These are phyloP conservation scores for Scenedesmus sp. DNA, from an alignment of 163 green algal genomes.

Conservation along the genomic window DNA sequence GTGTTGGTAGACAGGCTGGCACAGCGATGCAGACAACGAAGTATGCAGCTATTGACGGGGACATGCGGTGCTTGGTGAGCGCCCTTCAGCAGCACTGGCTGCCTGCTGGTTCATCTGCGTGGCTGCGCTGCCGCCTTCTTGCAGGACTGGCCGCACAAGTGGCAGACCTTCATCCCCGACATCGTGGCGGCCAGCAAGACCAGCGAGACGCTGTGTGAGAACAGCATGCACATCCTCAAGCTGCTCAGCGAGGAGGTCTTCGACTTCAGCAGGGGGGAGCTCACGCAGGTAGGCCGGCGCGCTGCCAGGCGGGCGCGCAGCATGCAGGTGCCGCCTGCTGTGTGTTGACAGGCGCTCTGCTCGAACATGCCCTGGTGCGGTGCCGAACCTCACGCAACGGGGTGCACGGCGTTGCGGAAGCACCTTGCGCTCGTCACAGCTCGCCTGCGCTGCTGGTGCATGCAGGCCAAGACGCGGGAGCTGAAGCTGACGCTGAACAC, in stretches of 20 bases:
- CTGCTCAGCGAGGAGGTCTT: slow-evolving; percentile 99
- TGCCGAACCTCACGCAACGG: no score
- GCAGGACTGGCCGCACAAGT: slow-evolving; percentile 96
- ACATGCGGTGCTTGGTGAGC: no score
- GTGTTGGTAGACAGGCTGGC: no score
- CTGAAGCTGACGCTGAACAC: slow-evolving; percentile 95
- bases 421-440: neutral
- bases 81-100: no score
- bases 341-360: no score
- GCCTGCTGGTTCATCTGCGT: neutral
- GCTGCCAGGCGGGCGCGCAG: neutral
- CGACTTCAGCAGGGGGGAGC: slow-evolving; percentile 95
- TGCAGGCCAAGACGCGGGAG: slow-evolving; percentile 96
- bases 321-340: neutral
- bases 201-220: slow-evolving; percentile 98
- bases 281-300: slow-evolving; percentile 86
- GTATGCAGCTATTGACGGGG: no score
- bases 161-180: slow-evolving; percentile 97
- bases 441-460: neutral
- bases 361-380: no score
- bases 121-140: neutral
- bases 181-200: slow-evolving; percentile 94
- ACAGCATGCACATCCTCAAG: slow-evolving; percentile 98
- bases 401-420: no score
- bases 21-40: no score